These are phyloP conservation scores for Phytophthora litchii DNA, from an alignment of 352 stramenopile genomes.

Conservation along the genomic window DNA sequence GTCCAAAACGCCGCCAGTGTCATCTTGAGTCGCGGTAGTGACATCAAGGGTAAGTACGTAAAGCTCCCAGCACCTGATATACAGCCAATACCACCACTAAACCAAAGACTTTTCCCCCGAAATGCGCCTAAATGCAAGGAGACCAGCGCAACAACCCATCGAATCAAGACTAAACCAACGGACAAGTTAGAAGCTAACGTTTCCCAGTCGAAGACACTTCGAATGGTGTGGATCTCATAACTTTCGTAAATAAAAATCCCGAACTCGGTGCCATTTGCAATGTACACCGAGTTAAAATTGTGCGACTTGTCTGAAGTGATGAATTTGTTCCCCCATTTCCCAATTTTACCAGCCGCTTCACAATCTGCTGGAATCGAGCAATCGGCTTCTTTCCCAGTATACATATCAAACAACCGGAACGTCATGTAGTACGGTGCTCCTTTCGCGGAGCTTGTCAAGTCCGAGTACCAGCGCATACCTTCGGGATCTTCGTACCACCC, in stretches of 20 bases:
- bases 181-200: slow-evolving; percentile 21
- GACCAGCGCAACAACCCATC: slow-evolving; percentile 16
- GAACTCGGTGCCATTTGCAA: slow-evolving; percentile 11
- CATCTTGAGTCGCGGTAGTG: slow-evolving; percentile 18
- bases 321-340: slow-evolving; percentile 13
- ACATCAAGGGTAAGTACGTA: slow-evolving; percentile 8
- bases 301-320: slow-evolving; percentile 7
- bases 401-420: slow-evolving; percentile 30
- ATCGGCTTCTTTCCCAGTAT: slow-evolving; percentile 19
- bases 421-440: slow-evolving; percentile 33
- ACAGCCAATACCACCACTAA: slow-evolving; percentile 23
- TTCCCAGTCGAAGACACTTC: slow-evolving; percentile 25
- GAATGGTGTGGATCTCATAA: slow-evolving; percentile 8
- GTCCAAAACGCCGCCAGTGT: slow-evolving; percentile 20
- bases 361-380: slow-evolving; percentile 17
- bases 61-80: slow-evolving; percentile 18
- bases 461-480: slow-evolving; percentile 32
- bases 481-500: slow-evolving; percentile 36
- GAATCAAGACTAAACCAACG: slow-evolving; percentile 10
- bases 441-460: slow-evolving; percentile 24
- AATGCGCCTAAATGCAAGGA: slow-evolving; percentile 8
- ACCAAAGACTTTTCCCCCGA: slow-evolving; percentile 11
- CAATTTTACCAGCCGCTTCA: slow-evolving; percentile 11
- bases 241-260: slow-evolving; percentile 10
- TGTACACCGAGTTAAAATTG: slow-evolving; percentile 8